Conservation (phyloP, 2,329 filamentous ascomycete species). For the Pseudogymnoascus sp. region DNA sequence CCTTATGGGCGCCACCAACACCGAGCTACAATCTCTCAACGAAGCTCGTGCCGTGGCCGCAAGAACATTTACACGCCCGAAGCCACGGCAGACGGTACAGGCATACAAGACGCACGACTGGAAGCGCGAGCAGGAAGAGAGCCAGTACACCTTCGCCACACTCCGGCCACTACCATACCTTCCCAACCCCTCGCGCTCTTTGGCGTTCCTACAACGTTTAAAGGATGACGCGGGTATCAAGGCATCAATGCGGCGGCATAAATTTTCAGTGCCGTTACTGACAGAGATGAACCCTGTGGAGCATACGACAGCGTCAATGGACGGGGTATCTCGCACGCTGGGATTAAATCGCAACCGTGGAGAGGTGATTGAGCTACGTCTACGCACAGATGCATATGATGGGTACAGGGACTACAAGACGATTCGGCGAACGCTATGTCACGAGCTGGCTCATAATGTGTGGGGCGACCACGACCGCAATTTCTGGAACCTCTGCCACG, state of each 20-base stretch:
- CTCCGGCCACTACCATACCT: constrained; percentile 70
- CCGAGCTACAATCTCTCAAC: constrained; percentile 50
- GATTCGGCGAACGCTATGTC: constrained; percentile 85
- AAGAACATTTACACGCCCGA: constrained; percentile 35
- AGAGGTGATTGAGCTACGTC: constrained; percentile 79
- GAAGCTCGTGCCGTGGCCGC: constrained; percentile 41
- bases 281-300: constrained; percentile 92
- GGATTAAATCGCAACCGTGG: constrained; percentile 83
- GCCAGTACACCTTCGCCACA: constrained; percentile 71
- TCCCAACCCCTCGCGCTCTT: constrained; percentile 63
- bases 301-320: constrained; percentile 64
- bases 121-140: constrained; percentile 38
- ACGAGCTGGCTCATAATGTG: constrained; percentile 92
- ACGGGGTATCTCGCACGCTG: constrained; percentile 65
- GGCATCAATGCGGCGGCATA: constrained; percentile 72
- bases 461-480: constrained; percentile 72
- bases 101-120: constrained; percentile 36
- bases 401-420: constrained; percentile 90
- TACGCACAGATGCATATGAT: constrained; percentile 90
- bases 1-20: constrained; percentile 54
- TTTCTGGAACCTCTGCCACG: constrained; percentile 83
- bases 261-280: constrained; percentile 74
- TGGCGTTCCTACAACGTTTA: constrained; percentile 65
- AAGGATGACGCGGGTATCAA: constrained; percentile 79
- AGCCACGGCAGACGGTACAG: constrained; percentile 29